A percentile compares a stretch with the other conserved stretches of the same genome.
phyloP scores from a whole-genome alignment of 179 eudicot species.

The Beta lomatogona region DNA sequence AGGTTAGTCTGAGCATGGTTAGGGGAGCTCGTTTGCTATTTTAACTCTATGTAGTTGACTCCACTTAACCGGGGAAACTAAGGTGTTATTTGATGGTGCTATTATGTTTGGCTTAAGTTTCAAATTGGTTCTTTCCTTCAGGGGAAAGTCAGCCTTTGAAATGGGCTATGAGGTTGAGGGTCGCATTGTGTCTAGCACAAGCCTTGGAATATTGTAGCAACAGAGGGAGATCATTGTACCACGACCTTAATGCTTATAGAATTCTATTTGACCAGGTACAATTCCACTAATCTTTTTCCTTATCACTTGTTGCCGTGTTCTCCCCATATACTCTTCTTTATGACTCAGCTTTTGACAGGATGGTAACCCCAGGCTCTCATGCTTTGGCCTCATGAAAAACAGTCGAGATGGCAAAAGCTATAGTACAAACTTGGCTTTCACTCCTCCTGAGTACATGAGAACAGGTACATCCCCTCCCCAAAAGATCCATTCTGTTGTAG shows the following conservation, averaged over 20 bases:
- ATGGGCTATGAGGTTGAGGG: slow-evolving; percentile 96
- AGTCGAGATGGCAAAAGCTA: slow-evolving; percentile 96
- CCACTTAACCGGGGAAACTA: background rate
- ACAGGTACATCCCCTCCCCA: slow-evolving; percentile 51
- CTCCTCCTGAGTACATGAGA: slow-evolving; percentile 94
- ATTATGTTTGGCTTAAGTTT: slow-evolving; percentile 1
- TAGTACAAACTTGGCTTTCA: slow-evolving; percentile 95
- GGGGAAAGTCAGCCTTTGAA: slow-evolving; percentile 91
- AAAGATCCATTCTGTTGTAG: background rate
- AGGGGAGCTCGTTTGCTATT: background rate
- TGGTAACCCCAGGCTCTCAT: slow-evolving; percentile 92
- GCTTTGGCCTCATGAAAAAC: slow-evolving; percentile 96
- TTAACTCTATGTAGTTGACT: background rate
- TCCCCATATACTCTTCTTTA: slow-evolving; percentile 23
- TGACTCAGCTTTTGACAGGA: slow-evolving; percentile 56
- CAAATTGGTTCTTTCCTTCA: slow-evolving; percentile 23
- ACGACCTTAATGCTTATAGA: slow-evolving; percentile 92
- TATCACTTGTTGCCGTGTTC: background rate
- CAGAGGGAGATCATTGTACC: slow-evolving; percentile 80
- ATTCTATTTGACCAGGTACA: slow-evolving; percentile 85
- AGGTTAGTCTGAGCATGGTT: background rate
- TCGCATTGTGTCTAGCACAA: slow-evolving; percentile 82
- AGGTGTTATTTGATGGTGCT: background rate
- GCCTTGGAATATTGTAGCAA: slow-evolving; percentile 91
- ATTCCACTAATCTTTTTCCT: background rate